Evolutionary conservation across 257 asterid species (phyloP).

Genomic region (Jacaranda mimosifolia): DNA sequence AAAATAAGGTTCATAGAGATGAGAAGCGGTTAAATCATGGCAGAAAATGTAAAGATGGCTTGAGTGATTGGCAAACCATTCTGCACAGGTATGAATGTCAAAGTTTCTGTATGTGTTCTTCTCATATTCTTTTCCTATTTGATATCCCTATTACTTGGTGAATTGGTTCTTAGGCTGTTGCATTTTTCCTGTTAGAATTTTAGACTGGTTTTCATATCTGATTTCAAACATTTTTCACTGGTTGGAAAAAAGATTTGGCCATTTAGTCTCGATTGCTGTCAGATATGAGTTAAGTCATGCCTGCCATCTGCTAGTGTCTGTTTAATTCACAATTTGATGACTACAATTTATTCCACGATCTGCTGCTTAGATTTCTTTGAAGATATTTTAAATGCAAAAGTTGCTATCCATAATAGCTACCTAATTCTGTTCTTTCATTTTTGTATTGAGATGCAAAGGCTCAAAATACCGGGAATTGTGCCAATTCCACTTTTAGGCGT

Average conservation of each 20-base stretch:
- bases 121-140: no score
- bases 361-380: slow-evolving; percentile 31
- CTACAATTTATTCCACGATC: slow-evolving; percentile 12
- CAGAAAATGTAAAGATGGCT: slow-evolving; percentile 47
- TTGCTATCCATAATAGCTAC: neutral
- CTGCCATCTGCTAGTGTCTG: neutral
- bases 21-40: slow-evolving; percentile 39
- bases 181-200: slow-evolving; percentile 1
- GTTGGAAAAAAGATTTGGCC: neutral
- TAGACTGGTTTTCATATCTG: slow-evolving; percentile 23
- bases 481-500: slow-evolving; percentile 5
- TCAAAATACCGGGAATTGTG: neutral
- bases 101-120: slow-evolving; percentile 17
- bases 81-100: slow-evolving; percentile 65
- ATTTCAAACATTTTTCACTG: neutral
- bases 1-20: slow-evolving; percentile 46
- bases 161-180: slow-evolving; percentile 16
- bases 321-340: slow-evolving; percentile 7
- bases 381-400: neutral
- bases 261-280: slow-evolving; percentile 1
- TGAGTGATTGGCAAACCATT: slow-evolving; percentile 73
- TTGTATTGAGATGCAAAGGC: slow-evolving; percentile 9
- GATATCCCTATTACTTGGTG: slow-evolving; percentile 18
- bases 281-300: neutral
- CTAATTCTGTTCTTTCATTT: neutral